Conservation (phyloP, 2,329 filamentous ascomycete species). For the Aquanectria penicillioides region DNA sequence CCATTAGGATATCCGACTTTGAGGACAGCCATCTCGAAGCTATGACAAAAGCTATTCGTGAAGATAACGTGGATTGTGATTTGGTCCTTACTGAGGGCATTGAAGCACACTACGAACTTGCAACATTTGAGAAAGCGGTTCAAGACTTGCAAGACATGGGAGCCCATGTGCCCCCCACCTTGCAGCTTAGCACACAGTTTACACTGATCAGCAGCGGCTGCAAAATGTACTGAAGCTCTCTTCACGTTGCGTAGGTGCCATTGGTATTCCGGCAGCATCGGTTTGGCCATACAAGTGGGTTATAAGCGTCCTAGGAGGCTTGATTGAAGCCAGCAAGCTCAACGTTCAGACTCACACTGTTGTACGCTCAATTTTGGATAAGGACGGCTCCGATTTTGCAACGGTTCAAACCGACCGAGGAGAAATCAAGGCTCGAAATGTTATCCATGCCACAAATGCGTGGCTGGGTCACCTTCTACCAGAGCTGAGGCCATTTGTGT, state of each 20-base stretch:
- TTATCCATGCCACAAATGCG: slow-evolving; percentile 42
- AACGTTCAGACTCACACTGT: slow-evolving; percentile 36
- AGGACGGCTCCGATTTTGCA: slow-evolving; percentile 8
- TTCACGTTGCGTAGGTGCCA: slow-evolving; percentile 13
- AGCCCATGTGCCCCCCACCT: slow-evolving; percentile 20
- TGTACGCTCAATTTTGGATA: slow-evolving; percentile 22
- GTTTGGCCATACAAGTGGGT: slow-evolving; percentile 40
- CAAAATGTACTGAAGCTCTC: slow-evolving; percentile 17
- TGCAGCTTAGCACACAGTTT: slow-evolving; percentile 19
- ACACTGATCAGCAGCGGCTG: slow-evolving; percentile 15
- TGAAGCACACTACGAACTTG: slow-evolving; percentile 22
- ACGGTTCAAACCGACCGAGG: slow-evolving; percentile 33
- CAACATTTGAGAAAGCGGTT: slow-evolving; percentile 25
- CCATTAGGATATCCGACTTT: slow-evolving; percentile 33
- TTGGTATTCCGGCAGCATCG: slow-evolving; percentile 29
- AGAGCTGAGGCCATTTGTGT: slow-evolving; percentile 28
- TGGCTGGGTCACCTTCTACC: slow-evolving; percentile 38
- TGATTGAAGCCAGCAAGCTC: slow-evolving; percentile 19
- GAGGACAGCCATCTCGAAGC: slow-evolving; percentile 36
- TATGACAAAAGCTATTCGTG: slow-evolving; percentile 29
- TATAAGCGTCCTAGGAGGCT: slow-evolving; percentile 18
- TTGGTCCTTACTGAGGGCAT: slow-evolving; percentile 15
- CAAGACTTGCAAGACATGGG: slow-evolving; percentile 29
- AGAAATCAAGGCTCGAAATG: slow-evolving; percentile 25
- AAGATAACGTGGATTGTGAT: slow-evolving; percentile 32